Conservation (phyloP, 2,329 filamentous ascomycete species). For the Zelopaecilomyces penicillatus region DNA sequence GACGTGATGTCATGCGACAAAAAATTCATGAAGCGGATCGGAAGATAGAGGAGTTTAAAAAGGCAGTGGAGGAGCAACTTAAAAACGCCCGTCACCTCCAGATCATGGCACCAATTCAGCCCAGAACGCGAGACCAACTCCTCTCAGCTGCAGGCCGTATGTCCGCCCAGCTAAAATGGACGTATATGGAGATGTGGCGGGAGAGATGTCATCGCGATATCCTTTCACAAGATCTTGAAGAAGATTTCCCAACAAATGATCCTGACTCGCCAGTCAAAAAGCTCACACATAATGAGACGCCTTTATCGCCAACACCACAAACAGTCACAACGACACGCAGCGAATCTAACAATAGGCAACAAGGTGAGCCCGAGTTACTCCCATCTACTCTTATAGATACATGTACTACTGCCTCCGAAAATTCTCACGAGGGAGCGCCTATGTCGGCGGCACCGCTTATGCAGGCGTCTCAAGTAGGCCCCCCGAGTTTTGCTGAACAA, state of each 20-base stretch:
- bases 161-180: slow-evolving; percentile 86
- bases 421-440: slow-evolving; percentile 10
- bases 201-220: slow-evolving; percentile 88
- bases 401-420: slow-evolving; percentile 12
- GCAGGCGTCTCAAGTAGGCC: slow-evolving; percentile 22
- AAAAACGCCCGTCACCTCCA: slow-evolving; percentile 86
- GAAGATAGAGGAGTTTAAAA: slow-evolving; percentile 63
- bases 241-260: slow-evolving; percentile 43
- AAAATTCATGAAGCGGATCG: slow-evolving; percentile 80
- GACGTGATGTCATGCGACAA: slow-evolving; percentile 71
- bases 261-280: slow-evolving; percentile 13
- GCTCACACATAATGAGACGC: slow-evolving; percentile 13
- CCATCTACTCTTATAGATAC: slow-evolving; percentile 20
- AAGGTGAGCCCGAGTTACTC: slow-evolving; percentile 16
- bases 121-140: slow-evolving; percentile 80
- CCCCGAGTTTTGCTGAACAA: slow-evolving; percentile 15
- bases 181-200: slow-evolving; percentile 87
- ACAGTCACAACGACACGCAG: slow-evolving; percentile 13
- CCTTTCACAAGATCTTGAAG: slow-evolving; percentile 73
- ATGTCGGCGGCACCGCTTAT: slow-evolving; percentile 20
- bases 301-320: slow-evolving; percentile 14
- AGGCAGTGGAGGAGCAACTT: slow-evolving; percentile 72
- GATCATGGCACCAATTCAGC: slow-evolving; percentile 80
- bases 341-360: slow-evolving; percentile 20
- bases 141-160: slow-evolving; percentile 77